Evolutionary conservation across 345 rosid species (phyloP), one percentile per base, ranked within the genome.

Genomic region (Turnera subulata): DNA sequence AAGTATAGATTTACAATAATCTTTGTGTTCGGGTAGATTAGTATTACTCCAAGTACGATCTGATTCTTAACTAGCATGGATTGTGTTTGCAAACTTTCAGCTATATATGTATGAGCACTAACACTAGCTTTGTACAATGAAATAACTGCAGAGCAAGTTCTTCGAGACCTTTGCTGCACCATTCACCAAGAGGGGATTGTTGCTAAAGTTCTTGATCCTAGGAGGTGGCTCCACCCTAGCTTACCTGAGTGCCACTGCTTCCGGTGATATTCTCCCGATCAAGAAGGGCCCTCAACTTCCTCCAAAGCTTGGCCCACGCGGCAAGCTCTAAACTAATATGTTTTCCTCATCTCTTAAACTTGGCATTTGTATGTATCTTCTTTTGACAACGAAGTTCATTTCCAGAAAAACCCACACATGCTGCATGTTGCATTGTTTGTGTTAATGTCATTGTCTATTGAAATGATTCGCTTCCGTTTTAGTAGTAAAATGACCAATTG

Each of bases 221-320:
- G 95, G 89, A 67, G 96, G 95, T 47, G 96, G 97, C 54, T 78
- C 89, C 33, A 67, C 81, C 46, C 78, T 83, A 43, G 85, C 96
- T 56, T 88, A 73, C 72, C 65, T 74, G 47, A 83, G 98, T 35
- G 80, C 91, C 62, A 73, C 82, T 0, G 84, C 87, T 1, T 63
- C 90, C 1, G 91, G 84, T 0, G 89, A 86, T 65, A 69, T 88
- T 67, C 81, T 92, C 43, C 98, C 95, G 0, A 92, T 92, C 73
- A 84, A 82, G 79, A 86, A 86, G 74, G 96, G 96, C 38, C 98
- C 96, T 13, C 96, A 89, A 76, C 91, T 86, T 67, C 81, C 81
- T 18, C 98, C 95, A 11, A 89, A 89, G 87, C 82, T 64, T 2
- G 96, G 96, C 9, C 98, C 96, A 9, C 89, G 91, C 29, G 93